Evolutionary conservation across 2,329 filamentous ascomycete genomes (phyloP).

Genomic region (Mycosphaerelloides madeirae): DNA sequence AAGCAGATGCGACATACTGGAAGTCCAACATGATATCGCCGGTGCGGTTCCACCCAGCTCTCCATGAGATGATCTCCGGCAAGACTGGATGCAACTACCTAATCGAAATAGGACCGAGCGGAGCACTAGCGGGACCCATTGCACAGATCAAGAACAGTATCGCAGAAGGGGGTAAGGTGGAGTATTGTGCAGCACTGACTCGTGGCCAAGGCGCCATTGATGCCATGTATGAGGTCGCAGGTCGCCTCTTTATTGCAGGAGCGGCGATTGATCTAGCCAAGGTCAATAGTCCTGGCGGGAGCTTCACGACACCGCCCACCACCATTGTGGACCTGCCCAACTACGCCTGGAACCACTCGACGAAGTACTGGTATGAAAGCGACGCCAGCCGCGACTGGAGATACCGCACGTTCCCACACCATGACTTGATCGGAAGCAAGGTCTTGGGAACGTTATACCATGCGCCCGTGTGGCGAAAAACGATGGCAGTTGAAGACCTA

Average conservation of each 20-base stretch:
- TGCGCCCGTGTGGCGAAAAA: slow-evolving; percentile 4
- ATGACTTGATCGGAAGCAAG: slow-evolving; percentile 5
- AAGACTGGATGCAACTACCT: background rate
- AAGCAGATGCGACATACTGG: slow-evolving; percentile 37
- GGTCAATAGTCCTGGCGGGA: background rate
- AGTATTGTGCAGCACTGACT: background rate
- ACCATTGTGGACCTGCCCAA: background rate
- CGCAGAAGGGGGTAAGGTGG: background rate
- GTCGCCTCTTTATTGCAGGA: background rate
- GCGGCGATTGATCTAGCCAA: background rate
- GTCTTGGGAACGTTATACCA: background rate
- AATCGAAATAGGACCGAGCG: slow-evolving; percentile 8
- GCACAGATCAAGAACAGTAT: background rate
- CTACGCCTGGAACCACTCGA: slow-evolving; percentile 3
- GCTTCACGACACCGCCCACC: background rate
- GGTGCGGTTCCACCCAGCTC: slow-evolving; percentile 35
- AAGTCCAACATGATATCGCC: slow-evolving; percentile 41
- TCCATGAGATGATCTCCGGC: too few relatives aligned
- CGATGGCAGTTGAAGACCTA: slow-evolving; percentile 13
- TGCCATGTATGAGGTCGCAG: background rate
- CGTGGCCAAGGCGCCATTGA: background rate
- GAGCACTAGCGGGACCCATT: slow-evolving; percentile 3
- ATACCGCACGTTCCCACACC: background rate
- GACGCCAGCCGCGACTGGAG: background rate
- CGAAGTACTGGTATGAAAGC: background rate